Conservation (phyloP, 1,284 basidiomycete species). For the Moesziomyces sp. region DNA sequence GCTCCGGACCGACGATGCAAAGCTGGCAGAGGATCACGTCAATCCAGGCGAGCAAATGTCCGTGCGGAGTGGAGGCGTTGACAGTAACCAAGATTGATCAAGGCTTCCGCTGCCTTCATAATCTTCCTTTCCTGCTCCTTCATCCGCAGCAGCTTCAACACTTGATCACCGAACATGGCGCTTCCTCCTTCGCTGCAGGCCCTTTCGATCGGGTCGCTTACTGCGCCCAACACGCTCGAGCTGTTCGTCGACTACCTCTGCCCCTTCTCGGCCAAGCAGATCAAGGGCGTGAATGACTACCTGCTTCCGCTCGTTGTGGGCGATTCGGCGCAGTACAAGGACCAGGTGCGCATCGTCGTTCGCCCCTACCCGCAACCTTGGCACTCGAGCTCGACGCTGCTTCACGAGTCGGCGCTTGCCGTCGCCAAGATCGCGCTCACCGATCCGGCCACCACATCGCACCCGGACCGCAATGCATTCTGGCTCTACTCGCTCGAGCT, state of each 20-base stretch:
- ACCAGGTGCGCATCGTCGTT: conserved; percentile 82
- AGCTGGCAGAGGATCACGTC: conserved; percentile 24
- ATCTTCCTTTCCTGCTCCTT: no score
- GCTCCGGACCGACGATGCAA: conserved; percentile 2
- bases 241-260: conserved; percentile 72
- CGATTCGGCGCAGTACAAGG: conserved; percentile 72
- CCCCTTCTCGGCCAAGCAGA: conserved; percentile 74
- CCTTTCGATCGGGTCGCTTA: conserved; percentile 76
- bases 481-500: conserved; percentile 72
- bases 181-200: conserved; percentile 81
- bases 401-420: conserved; percentile 83
- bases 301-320: conserved; percentile 65
- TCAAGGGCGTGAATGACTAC: conserved; percentile 68
- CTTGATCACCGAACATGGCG: conserved; percentile 73
- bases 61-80: conserved; percentile 19
- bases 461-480: conserved; percentile 51
- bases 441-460: conserved; percentile 17
- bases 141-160: neutral
- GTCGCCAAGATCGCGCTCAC: conserved; percentile 72
- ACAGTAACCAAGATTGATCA: no score
- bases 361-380: conserved; percentile 80
- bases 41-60: conserved; percentile 6
- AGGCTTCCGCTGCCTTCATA: no score
- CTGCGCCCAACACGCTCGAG: conserved; percentile 84
- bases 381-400: conserved; percentile 74